These are phyloP conservation scores for Prunus dulcis DNA, from an alignment of 306 rosid species.

Conservation along the genomic window DNA sequence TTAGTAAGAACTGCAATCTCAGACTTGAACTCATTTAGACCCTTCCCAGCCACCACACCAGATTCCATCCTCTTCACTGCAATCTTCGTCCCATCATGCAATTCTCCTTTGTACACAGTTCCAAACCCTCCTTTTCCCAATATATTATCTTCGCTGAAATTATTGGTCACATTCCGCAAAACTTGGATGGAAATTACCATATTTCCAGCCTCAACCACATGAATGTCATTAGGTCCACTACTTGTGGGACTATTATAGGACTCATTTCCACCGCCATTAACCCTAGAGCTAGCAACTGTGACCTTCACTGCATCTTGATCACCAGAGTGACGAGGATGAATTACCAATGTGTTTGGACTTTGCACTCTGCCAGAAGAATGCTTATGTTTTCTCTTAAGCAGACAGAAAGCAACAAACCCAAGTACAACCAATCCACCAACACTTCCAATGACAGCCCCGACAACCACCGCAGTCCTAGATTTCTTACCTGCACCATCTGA, in stretches of 20 bases:
- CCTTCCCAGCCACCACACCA: conserved; percentile 60
- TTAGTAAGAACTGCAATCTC: conserved; percentile 83
- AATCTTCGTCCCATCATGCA: conserved; percentile 84
- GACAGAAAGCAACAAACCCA: conserved; percentile 19
- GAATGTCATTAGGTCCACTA: conserved; percentile 37
- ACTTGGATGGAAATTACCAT: conserved; percentile 72
- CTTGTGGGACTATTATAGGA: conserved; percentile 21
- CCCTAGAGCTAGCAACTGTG: conserved; percentile 24
- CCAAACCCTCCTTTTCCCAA: conserved; percentile 90
- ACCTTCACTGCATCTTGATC: conserved; percentile 42
- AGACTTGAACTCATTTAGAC: conserved; percentile 63
- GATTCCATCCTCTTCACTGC: conserved; percentile 95
- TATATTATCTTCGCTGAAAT: conserved; percentile 56
- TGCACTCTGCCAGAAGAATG: conserved; percentile 20
- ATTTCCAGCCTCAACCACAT: conserved; percentile 54
- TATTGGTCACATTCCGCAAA: conserved; percentile 62
- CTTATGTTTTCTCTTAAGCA: conserved; percentile 20
- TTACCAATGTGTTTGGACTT: conserved; percentile 20
- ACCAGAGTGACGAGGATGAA: conserved; percentile 46
- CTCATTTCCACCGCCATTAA: conserved; percentile 19
- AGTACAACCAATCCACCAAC: conserved; percentile 27
- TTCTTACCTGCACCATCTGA: conserved; percentile 18
- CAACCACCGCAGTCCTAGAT: conserved; percentile 8
- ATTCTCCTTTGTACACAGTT: conserved; percentile 74
- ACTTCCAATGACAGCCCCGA: conserved; percentile 36